Evolutionary conservation across 805 yeast species (phyloP), one percentile per base, ranked within the genome.

Genomic region (Yamadazyma akitaensis): DNA sequence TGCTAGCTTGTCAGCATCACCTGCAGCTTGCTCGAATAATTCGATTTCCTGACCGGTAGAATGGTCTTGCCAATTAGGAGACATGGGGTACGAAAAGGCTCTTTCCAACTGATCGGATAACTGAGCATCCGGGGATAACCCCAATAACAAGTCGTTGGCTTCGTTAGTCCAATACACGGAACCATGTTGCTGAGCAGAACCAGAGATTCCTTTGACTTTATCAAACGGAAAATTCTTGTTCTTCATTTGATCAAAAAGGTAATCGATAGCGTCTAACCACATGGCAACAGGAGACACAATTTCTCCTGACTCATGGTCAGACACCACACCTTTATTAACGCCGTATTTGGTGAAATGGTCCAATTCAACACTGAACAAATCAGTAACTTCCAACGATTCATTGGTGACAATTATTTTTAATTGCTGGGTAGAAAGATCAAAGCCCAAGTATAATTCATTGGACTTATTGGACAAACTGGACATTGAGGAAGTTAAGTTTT

Each of bases 21-120:
- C 90, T 10, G 77, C 77, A 1, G 70, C 70, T 0, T 61, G 60
- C 57, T 88, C 94, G 56, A 88, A 83, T 30, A 63, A 73, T 25
- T 68, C 59, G 46, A 87, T 73, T 61, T 90, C 96, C 17, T 72
- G 65, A 3, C 80, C 84, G 0, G 97, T 90, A 19, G 94, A 84
- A 60, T 88, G 96, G 59, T 90, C 97, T 64, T 90, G 97, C 97
- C 97, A 90, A 60, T 91, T 90, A 8, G 97, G 96, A 4, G 95
- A 84, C 35, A 73, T 73, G 5, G 75, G 70, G 54, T 81, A 74
- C 1, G 92, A 71, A 53, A 88, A 84, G 1, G 85, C 84, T 1
- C 54, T 54, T 17, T 57, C 54, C 33, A 86, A 56, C 51, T 77
- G 86, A 1, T 68, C 73, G 32, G 70, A 60, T 42, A 87, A 66